phyloP scores from a whole-genome alignment of 441 rosid species.

The Gossypium schwendimanii region DNA sequence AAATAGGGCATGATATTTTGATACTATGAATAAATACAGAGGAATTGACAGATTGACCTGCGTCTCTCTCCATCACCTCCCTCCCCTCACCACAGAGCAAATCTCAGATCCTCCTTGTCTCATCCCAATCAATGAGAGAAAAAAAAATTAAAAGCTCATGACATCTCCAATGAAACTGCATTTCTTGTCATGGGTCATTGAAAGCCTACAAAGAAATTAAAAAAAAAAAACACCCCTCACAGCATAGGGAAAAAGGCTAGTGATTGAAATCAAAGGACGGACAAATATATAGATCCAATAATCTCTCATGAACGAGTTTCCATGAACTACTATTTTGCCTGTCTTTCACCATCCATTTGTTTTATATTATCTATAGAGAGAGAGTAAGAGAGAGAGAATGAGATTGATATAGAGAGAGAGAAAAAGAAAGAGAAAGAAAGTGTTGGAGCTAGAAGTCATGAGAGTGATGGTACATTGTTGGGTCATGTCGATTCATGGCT shows the following conservation, averaged over 20 bases:
- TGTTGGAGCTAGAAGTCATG: slow-evolving; percentile 27
- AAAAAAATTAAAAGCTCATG: slow-evolving; percentile 1
- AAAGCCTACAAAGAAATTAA: slow-evolving; percentile 32
- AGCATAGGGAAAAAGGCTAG: background rate
- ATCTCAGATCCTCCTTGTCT: slow-evolving; percentile 47
- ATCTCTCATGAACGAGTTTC: slow-evolving; percentile 20
- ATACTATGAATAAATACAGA: slow-evolving; percentile 46
- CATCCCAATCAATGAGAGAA: slow-evolving; percentile 21
- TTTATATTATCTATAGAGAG: slow-evolving; percentile 21
- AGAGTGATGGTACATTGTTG: slow-evolving; percentile 65
- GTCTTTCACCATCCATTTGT: slow-evolving; percentile 21
- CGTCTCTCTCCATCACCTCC: slow-evolving; percentile 20
- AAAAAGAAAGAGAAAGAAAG: background rate
- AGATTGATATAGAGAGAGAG: background rate
- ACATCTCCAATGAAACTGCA: slow-evolving; percentile 27
- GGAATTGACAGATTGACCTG: slow-evolving; percentile 57
- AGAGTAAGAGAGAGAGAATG: background rate
- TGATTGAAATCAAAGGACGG: slow-evolving; percentile 11
- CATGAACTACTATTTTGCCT: slow-evolving; percentile 19
- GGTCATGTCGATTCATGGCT: slow-evolving; percentile 58
- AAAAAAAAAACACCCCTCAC: slow-evolving; percentile 7
- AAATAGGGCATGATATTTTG: slow-evolving; percentile 34
- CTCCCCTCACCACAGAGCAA: slow-evolving; percentile 15
- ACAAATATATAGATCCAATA: slow-evolving; percentile 28
- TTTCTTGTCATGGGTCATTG: slow-evolving; percentile 29